These are phyloP conservation scores for Chytridium lagenaria DNA, from an alignment of 371 early-diverging fungal genomes.

Conservation along the genomic window DNA sequence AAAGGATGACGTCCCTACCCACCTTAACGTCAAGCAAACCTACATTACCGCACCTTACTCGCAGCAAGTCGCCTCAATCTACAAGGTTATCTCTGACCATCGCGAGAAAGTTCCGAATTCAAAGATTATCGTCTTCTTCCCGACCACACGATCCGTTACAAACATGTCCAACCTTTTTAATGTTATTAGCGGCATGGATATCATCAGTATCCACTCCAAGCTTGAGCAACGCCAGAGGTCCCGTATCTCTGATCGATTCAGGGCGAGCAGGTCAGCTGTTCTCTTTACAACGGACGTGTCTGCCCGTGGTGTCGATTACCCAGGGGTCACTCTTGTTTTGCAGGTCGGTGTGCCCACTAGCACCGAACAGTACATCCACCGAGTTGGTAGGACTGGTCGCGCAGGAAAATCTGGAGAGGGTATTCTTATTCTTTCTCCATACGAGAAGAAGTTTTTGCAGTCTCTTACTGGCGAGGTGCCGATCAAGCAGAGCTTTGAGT, in stretches of 20 bases:
- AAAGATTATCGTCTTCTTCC: constrained; percentile 91
- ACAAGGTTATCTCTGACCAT: constrained; percentile 68
- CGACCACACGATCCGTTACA: constrained; percentile 74
- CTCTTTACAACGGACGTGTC: constrained; percentile 98
- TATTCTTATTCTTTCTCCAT: constrained; percentile 82
- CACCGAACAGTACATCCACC: constrained; percentile 82
- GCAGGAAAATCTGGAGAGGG: constrained; percentile 94
- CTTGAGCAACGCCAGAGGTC: constrained; percentile 76
- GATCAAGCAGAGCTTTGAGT: constrained; percentile 25
- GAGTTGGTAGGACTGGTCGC: constrained; percentile 98
- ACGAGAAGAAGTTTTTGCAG: constrained; percentile 77
- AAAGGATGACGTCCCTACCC: constrained; percentile 78
- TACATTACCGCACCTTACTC: constrained; percentile 69
- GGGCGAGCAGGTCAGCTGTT: constrained; percentile 62
- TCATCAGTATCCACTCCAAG: constrained; percentile 72
- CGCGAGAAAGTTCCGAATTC: constrained; percentile 41
- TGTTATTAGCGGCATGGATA: constrained; percentile 38
- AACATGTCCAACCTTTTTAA: constrained; percentile 60
- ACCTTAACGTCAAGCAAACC: constrained; percentile 68
- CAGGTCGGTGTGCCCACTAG: constrained; percentile 95
- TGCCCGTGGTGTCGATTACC: constrained; percentile 99
- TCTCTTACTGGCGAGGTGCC: constrained; percentile 24
- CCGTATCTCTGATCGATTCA: constrained; percentile 76
- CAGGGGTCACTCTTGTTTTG: constrained; percentile 91
- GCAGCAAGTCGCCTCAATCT: constrained; percentile 67